phyloP scores from a whole-genome alignment of 192 early-diverging fungal genomes.

The Gryganskiella cystojenkinii region DNA sequence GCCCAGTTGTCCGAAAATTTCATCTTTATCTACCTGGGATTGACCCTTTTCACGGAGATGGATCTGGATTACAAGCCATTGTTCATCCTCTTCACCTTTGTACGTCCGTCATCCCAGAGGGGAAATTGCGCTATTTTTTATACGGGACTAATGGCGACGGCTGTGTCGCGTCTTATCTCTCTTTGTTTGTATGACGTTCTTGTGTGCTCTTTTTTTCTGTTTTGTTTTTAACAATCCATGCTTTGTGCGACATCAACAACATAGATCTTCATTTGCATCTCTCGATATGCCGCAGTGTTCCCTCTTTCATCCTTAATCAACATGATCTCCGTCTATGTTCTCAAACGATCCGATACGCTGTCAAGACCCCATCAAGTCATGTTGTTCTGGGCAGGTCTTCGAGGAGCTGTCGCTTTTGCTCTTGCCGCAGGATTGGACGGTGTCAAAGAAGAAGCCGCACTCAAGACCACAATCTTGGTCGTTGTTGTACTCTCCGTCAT shows the following conservation, averaged over 20 bases:
- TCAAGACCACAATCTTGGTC: slow-evolving; percentile 90
- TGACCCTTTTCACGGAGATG: slow-evolving; percentile 88
- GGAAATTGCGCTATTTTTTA: slow-evolving; percentile 46
- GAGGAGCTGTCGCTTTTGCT: slow-evolving; percentile 97
- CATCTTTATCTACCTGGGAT: slow-evolving; percentile 96
- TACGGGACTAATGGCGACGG: slow-evolving; percentile 8
- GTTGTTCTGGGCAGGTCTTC: slow-evolving; percentile 93
- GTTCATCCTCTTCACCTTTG: slow-evolving; percentile 79
- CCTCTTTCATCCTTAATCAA: slow-evolving; percentile 90
- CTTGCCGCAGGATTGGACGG: slow-evolving; percentile 85
- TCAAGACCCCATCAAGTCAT: slow-evolving; percentile 85
- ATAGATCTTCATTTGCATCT: slow-evolving; percentile 86
- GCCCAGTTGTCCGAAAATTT: slow-evolving; percentile 96
- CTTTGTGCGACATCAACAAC: too few species aligned
- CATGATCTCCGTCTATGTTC: slow-evolving; percentile 62
- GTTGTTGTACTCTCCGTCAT: slow-evolving; percentile 93
- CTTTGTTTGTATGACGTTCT: neutral
- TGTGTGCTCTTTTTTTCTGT: neutral
- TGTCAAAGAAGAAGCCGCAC: slow-evolving; percentile 69
- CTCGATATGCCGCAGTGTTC: slow-evolving; percentile 87
- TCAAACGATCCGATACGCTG: slow-evolving; percentile 61
- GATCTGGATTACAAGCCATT: slow-evolving; percentile 78
- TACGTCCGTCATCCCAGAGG: slow-evolving; percentile 39
- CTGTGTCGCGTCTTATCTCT: slow-evolving; percentile 5
- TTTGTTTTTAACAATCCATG: neutral